A percentile compares a stretch with the other conserved stretches of the same genome.
These are phyloP conservation scores for Phycomyces nitens DNA, from an alignment of 192 early-diverging fungal genomes.

Conservation along the genomic window DNA sequence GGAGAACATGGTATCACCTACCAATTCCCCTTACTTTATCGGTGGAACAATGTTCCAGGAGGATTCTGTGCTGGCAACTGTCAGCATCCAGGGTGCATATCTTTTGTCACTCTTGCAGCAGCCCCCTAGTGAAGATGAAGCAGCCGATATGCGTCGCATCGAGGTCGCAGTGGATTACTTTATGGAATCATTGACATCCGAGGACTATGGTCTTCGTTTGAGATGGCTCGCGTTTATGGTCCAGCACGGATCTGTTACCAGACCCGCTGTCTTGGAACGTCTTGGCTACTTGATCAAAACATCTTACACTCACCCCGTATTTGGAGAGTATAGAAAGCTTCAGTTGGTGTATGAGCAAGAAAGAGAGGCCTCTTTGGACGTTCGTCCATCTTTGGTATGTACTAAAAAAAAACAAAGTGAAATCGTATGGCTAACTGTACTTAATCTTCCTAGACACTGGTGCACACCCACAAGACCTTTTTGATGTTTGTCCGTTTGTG, in stretches of 20 bases:
- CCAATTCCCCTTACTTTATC: conserved; percentile 44
- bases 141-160: conserved; percentile 13
- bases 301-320: conserved; percentile 9
- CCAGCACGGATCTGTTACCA: conserved; percentile 10
- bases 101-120: conserved; percentile 41
- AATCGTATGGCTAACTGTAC: not conserved
- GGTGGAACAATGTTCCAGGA: conserved; percentile 52
- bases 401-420: not conserved
- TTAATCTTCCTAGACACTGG: conserved; percentile 1
- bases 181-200: conserved; percentile 45
- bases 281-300: conserved; percentile 16
- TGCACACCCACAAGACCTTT: conserved; percentile 16
- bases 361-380: not conserved
- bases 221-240: conserved; percentile 42
- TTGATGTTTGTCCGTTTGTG: conserved; percentile 24
- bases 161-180: conserved; percentile 44
- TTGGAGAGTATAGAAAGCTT: conserved; percentile 3
- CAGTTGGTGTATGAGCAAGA: conserved; percentile 1
- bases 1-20: conserved; percentile 28
- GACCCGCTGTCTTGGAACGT: conserved; percentile 15
- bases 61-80: conserved; percentile 51
- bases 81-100: conserved; percentile 54
- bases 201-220: conserved; percentile 39
- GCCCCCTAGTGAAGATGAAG: conserved; percentile 17
- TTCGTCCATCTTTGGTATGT: not conserved